These are phyloP conservation scores for Dactylellina cionopaga DNA, from an alignment of 2,329 filamentous ascomycete species.

Conservation along the genomic window DNA sequence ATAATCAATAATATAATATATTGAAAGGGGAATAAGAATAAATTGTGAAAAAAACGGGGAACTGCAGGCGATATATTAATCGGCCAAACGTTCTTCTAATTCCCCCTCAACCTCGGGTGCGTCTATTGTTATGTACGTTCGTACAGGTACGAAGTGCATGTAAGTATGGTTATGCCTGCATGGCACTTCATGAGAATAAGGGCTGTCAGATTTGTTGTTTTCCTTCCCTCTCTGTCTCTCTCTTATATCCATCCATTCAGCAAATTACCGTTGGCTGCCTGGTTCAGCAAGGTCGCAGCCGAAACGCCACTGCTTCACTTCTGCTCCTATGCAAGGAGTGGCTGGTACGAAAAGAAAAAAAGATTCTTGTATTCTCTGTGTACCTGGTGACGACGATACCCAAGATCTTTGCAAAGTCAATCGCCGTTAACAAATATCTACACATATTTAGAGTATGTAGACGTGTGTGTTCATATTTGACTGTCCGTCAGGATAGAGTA, in stretches of 20 bases:
- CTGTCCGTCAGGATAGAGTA: too few species aligned
- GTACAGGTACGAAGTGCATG: too few species aligned
- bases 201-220: too few species aligned
- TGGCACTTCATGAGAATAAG: neutral
- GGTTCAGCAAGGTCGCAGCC: conserved; percentile 31
- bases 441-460: neutral
- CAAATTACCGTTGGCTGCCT: conserved; percentile 33
- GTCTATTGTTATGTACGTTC: too few species aligned
- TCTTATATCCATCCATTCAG: neutral
- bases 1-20: neutral
- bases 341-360: conserved; percentile 13
- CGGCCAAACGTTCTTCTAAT: too few species aligned
- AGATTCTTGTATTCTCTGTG: too few species aligned
- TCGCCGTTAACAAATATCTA: too few species aligned
- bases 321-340: conserved; percentile 28
- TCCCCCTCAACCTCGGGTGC: neutral
- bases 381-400: too few species aligned
- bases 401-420: too few species aligned
- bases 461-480: too few species aligned
- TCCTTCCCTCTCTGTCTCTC: too few species aligned
- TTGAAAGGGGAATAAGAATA: neutral
- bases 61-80: conserved; percentile 39
- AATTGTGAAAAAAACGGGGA: neutral
- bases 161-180: too few species aligned
- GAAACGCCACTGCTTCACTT: conserved; percentile 31